These are phyloP conservation scores for Byssochlamys sp. DNA, from an alignment of 2,329 filamentous ascomycete genomes.

Conservation along the genomic window DNA sequence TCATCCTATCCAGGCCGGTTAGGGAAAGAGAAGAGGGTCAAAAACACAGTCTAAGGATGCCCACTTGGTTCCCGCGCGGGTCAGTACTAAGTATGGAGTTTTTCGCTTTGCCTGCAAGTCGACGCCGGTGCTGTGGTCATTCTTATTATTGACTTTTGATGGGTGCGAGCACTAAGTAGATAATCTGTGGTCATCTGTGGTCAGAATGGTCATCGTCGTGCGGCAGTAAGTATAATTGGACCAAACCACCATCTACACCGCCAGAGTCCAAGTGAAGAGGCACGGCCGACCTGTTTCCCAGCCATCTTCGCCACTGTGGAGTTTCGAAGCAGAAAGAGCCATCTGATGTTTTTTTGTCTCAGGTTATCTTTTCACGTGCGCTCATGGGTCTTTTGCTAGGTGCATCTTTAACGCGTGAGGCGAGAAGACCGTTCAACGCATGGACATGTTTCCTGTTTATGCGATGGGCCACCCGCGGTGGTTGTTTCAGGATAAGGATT, in stretches of 20 bases:
- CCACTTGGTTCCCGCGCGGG: background rate
- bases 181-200: background rate
- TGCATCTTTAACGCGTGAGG: background rate
- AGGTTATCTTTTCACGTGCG: background rate
- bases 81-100: background rate
- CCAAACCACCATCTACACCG: background rate
- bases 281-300: background rate
- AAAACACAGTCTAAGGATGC: background rate
- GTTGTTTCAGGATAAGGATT: conserved; percentile 1
- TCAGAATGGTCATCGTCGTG: background rate
- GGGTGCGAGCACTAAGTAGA: background rate
- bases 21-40: background rate
- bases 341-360: background rate
- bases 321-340: background rate
- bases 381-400: background rate
- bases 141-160: background rate
- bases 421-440: background rate
- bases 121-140: background rate
- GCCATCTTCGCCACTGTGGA: background rate
- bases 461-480: background rate
- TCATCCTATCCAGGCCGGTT: background rate
- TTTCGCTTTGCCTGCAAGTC: background rate
- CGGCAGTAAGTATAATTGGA: background rate
- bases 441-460: background rate
- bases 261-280: background rate